phyloP scores from a whole-genome alignment of 2,329 filamentous ascomycete genomes.

The Achaetomium macrosporum region DNA sequence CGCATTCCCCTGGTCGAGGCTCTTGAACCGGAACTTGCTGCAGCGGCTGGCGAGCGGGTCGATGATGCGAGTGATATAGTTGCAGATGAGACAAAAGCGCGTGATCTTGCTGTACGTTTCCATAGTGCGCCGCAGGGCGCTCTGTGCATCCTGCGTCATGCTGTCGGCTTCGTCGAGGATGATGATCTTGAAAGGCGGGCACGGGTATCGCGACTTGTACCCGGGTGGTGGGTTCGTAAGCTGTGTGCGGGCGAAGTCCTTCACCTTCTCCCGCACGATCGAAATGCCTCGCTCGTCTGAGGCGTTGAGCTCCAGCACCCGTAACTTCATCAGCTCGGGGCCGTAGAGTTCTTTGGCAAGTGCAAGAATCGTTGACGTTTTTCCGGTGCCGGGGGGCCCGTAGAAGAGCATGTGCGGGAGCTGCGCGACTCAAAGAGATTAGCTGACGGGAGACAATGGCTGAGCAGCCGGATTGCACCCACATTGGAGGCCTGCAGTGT shows the following conservation, averaged over 20 bases:
- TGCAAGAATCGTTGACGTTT: conserved; percentile 95
- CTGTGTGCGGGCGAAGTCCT: conserved; percentile 95
- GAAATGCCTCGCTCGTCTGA: conserved; percentile 97
- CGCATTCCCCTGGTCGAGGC: conserved; percentile 80
- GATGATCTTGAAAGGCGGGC: conserved; percentile 97
- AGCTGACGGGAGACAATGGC: background rate
- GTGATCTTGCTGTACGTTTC: conserved; percentile 97
- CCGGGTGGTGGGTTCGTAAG: conserved; percentile 72
- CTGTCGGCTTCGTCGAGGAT: conserved; percentile 97
- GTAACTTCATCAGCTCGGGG: conserved; percentile 83
- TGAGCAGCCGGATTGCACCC: conserved; percentile 23
- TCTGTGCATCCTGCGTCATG: conserved; percentile 98
- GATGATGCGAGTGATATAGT: conserved; percentile 97
- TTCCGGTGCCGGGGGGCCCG: conserved; percentile 92
- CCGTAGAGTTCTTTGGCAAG: conserved; percentile 97
- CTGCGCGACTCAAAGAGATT: conserved; percentile 32
- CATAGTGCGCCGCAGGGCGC: conserved; percentile 89
- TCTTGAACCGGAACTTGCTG: conserved; percentile 97
- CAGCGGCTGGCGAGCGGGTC: conserved; percentile 90
- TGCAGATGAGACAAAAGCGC: conserved; percentile 94
- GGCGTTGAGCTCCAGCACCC: conserved; percentile 98
- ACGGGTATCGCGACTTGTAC: conserved; percentile 71
- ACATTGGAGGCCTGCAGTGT: conserved; percentile 93
- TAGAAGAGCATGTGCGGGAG: conserved; percentile 99
- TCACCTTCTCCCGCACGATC: conserved; percentile 96